Evolutionary conservation across 2,329 filamentous ascomycete species (phyloP), one percentile per base, ranked within the genome.

Genomic region (Xylariaceae sp.): DNA sequence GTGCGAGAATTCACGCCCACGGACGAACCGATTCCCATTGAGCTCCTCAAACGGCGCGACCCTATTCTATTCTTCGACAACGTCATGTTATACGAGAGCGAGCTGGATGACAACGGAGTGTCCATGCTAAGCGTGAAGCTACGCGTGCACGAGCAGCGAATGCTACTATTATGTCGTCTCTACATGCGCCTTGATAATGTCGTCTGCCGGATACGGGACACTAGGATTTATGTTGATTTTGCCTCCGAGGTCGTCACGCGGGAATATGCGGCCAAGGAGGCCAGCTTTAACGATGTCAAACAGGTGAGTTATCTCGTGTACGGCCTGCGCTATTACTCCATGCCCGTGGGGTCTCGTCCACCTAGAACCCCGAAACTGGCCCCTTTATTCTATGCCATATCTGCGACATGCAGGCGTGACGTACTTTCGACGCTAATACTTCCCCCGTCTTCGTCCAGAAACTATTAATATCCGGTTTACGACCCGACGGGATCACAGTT

Each of bases 11-110:
- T 65, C 55, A 39, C 50, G 9, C 67, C 70, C 3, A 70, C 71
- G 4, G 62, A 67, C 3, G 69, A 71, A 51, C 65, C 79, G 53
- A 94, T 99, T 59, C 91, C 94, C 3, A 80, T 96, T 54, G 89
- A 92, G 64, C 80, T 97, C 42, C 80, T 99, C 49, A 90, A 87
- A 70, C 83, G 89, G 34, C 88, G 89, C 11, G 94, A 99, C 69
- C 94, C 94, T 0, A 99, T 99, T 61, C 75, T 95, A 4, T 96
- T 97, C 78, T 95, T 95, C 69, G 92, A 97, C 73, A 91, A 97
- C 65, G 90, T 99, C 40, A 85, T 96, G 64, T 80, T 99, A 47
- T 99, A 95, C 71, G 94, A 99, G 75, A 95, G 95, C 73, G 94
- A 99, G 76, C 81, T 99, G 46, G 94, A 96, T 57, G 94, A 99